Conservation (phyloP, 495 filamentous ascomycete genomes). For the Tuber aestivum region DNA sequence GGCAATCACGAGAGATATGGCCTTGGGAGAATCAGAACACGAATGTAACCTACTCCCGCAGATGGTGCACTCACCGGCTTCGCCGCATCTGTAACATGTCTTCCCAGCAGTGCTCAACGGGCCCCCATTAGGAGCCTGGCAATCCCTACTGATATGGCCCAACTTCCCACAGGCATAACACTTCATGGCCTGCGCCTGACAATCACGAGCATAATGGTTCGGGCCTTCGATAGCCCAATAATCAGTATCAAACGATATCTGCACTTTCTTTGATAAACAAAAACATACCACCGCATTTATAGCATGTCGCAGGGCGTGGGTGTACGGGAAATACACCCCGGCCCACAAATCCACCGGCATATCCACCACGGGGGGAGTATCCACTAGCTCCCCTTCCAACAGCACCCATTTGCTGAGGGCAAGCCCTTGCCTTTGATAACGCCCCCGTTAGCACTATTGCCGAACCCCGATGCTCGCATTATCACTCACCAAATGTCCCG, state of each 20-base stretch:
- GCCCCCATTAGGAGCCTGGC: conserved; percentile 93
- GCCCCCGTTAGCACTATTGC: conserved; percentile 8
- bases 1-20: conserved; percentile 93
- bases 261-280: background rate
- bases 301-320: conserved; percentile 86
- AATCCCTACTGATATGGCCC: conserved; percentile 95
- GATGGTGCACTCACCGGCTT: conserved; percentile 52
- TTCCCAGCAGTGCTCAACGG: conserved; percentile 92
- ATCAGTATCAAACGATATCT: conserved; percentile 3
- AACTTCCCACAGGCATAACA: conserved; percentile 99
- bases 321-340: conserved; percentile 63
- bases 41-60: background rate
- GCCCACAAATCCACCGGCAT: conserved; percentile 55
- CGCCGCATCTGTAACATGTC: conserved; percentile 96
- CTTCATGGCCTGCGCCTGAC: conserved; percentile 99
- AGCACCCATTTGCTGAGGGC: conserved; percentile 55
- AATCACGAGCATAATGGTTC: conserved; percentile 97
- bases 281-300: conserved; percentile 78
- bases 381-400: conserved; percentile 57
- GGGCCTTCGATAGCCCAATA: conserved; percentile 50
- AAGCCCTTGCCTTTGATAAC: conserved; percentile 60
- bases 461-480: conserved; percentile 11
- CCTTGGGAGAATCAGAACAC: conserved; percentile 42
- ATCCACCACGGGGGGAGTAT: conserved; percentile 59
- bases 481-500: conserved; percentile 69